Evolutionary conservation across 2,329 filamentous ascomycete genomes (phyloP), one percentile per base, ranked within the genome.

Genomic region (Clarireedia hainanense): DNA sequence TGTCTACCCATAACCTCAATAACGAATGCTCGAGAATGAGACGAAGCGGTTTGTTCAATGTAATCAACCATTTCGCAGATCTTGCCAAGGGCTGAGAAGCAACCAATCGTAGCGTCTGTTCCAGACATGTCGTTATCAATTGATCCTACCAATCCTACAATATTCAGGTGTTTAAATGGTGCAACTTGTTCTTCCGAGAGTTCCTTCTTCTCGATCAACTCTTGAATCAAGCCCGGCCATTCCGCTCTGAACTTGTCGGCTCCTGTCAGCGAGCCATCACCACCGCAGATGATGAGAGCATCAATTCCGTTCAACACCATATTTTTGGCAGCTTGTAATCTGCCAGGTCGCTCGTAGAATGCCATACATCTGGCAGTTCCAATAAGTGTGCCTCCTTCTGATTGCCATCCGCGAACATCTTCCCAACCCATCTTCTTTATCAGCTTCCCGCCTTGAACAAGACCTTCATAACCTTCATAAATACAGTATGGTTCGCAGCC

Each of bases 71-170:
- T 89, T 70, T 96, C 88, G 74, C 92, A 97, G 65, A 99, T 96
- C 58, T 92, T 85, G 48, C 88, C 84, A 55, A 99, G 81, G 24
- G 94, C 94, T 45, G 91, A 96, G 75, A 96, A 97, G 71, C 89
- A 95, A 55, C 94, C 94, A 70, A 99, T 96, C 34, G 94, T 99
- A 57, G 94, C 92, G 72, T 99, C 94, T 12, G 94, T 99, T 61
- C 90, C 90, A 50, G 91, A 95, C 73, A 99, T 87, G 69, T 99
- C 94, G 70, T 99, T 99, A 78, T 99, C 94, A 68, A 99, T 99
- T 53, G 91, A 96, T 57, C 94, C 94, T 27, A 99, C 94, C 51
- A 97, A 77, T 48, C 94, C 94, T 53, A 97, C 92, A 63, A 99
- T 96, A 73, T 97, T 99, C 68, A 99, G 81, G 64, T 95, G 84